phyloP scores from a whole-genome alignment of 306 rosid species.

The Dryas octopetala region DNA sequence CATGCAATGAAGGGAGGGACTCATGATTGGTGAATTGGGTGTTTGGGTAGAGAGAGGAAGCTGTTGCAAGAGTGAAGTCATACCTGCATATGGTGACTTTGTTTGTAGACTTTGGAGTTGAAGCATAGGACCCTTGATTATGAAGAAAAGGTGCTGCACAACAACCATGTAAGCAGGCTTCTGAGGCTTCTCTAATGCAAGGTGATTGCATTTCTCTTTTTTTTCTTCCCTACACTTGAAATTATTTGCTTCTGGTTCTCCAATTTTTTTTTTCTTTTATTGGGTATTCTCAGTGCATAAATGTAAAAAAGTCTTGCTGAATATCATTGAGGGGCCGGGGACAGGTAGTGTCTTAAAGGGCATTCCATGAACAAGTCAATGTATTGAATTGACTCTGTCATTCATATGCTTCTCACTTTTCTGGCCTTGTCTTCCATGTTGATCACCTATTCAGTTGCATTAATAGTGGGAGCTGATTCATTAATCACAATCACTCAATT shows the following conservation, averaged over 20 bases:
- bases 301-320: neutral
- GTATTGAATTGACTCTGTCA: no score
- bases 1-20: constrained; percentile 61
- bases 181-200: constrained; percentile 42
- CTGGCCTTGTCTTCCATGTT: constrained; percentile 11
- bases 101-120: constrained; percentile 26
- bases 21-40: constrained; percentile 74
- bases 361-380: constrained; percentile 3
- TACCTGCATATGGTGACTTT: constrained; percentile 17
- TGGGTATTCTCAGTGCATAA: neutral
- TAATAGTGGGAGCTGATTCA: neutral
- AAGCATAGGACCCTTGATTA: neutral
- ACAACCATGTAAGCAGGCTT: constrained; percentile 61
- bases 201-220: constrained; percentile 42
- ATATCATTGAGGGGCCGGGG: neutral
- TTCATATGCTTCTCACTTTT: neutral
- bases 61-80: constrained; percentile 42
- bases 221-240: neutral
- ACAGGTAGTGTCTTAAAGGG: constrained; percentile 18
- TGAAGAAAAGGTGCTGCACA: constrained; percentile 43
- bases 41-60: constrained; percentile 51
- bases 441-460: neutral
- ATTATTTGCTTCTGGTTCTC: neutral
- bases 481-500: no score
- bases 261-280: neutral